Conservation (phyloP, 345 rosid species). For the Linum trigynum region DNA sequence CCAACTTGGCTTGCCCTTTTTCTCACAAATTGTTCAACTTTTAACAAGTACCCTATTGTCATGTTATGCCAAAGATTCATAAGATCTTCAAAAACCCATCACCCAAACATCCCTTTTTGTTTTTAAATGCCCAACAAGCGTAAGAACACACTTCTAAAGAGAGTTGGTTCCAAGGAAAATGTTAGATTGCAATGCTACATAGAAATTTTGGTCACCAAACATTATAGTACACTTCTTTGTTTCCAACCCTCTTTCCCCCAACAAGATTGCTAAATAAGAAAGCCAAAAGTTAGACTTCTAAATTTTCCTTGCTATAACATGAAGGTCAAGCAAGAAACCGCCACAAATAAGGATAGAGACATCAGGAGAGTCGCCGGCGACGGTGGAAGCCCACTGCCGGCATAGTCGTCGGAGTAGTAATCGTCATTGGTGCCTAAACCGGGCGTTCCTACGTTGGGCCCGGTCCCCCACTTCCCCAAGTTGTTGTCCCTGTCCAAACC, state of each 20-base stretch:
- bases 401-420: conserved; percentile 44
- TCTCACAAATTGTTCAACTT: no score
- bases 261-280: neutral
- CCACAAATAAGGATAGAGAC: conserved; percentile 19
- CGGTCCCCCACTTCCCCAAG: conserved; percentile 74
- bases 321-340: conserved; percentile 24
- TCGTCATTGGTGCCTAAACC: conserved; percentile 27
- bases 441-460: conserved; percentile 27
- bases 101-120: no score
- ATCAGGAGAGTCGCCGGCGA: conserved; percentile 17
- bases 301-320: conserved; percentile 29
- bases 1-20: no score
- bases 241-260: neutral
- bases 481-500: conserved; percentile 57
- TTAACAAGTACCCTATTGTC: no score
- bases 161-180: neutral
- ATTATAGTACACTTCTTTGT: neutral
- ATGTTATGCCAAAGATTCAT: no score
- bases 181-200: neutral
- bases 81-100: no score
- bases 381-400: conserved; percentile 28
- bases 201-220: neutral
- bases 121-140: neutral
- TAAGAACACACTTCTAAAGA: no score
- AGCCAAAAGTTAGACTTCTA: no score